Percentiles rank a stretch among this genome's conserved stretches.
Conservation (phyloP, 2,329 filamentous ascomycete species). For the Ophiostoma quercus region DNA sequence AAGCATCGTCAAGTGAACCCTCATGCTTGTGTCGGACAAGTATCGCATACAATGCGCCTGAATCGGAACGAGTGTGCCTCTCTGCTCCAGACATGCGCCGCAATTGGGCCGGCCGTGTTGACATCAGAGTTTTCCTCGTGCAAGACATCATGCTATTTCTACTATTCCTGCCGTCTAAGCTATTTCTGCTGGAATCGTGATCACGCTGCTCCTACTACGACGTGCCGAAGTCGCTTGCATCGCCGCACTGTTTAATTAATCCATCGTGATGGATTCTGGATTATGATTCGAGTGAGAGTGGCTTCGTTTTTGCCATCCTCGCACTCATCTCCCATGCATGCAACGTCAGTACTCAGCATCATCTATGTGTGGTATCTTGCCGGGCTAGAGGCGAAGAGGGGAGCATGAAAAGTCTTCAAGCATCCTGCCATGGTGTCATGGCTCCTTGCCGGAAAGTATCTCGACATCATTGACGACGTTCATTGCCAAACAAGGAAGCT, state of each 20-base stretch:
- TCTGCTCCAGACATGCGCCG: neutral
- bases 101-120: neutral
- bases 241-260: neutral
- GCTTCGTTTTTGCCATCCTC: neutral
- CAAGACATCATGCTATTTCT: neutral
- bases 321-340: constrained; percentile 8
- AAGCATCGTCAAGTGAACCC: neutral
- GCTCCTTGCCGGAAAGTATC: neutral
- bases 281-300: neutral
- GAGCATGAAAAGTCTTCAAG: constrained; percentile 11
- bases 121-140: neutral
- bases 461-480: constrained; percentile 1
- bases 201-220: neutral
- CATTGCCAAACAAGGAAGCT: constrained; percentile 13
- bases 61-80: neutral
- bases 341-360: neutral
- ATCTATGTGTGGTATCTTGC: constrained; percentile 1
- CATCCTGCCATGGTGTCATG: constrained; percentile 4
- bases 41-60: neutral
- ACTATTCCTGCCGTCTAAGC: neutral
- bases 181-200: neutral
- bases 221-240: constrained; percentile 8
- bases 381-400: neutral
- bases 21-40: neutral
- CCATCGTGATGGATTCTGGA: neutral